Conservation (phyloP, 352 stramenopile genomes). For the Phytophthora podocarpi region DNA sequence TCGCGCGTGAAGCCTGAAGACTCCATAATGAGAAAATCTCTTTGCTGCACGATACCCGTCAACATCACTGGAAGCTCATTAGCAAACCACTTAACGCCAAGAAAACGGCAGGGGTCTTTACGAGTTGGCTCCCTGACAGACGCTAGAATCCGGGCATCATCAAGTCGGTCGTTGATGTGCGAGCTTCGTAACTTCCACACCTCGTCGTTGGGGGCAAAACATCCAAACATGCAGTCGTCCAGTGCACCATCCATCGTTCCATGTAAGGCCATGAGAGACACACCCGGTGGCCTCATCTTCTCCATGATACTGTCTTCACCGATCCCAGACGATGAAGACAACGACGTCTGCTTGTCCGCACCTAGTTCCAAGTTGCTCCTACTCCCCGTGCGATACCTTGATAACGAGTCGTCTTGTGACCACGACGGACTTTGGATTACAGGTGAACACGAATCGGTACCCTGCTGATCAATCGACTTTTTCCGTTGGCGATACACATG, state of each 20-base stretch:
- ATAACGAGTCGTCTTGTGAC: no score
- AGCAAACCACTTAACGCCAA: conserved; percentile 64
- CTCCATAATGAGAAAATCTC: conserved; percentile 59
- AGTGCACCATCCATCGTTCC: conserved; percentile 46
- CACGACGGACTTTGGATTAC: neutral
- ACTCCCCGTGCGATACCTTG: no score
- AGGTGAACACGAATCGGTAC: neutral
- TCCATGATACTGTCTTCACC: conserved; percentile 12
- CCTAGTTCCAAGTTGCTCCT: neutral
- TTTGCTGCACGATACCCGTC: conserved; percentile 42
- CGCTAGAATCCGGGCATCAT: conserved; percentile 48
- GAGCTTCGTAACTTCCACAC: conserved; percentile 47
- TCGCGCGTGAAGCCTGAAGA: conserved; percentile 42
- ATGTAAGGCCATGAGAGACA: conserved; percentile 45
- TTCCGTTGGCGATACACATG: conserved; percentile 35
- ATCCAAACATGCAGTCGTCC: conserved; percentile 54
- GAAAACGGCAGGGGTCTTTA: conserved; percentile 51
- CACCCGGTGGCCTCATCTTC: conserved; percentile 25
- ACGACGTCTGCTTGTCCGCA: neutral
- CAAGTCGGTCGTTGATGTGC: conserved; percentile 54
- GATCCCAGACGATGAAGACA: neutral
- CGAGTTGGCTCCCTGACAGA: conserved; percentile 35
- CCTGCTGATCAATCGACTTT: neutral
- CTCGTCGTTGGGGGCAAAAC: conserved; percentile 41
- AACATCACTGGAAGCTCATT: conserved; percentile 49